Percentiles rank a stretch among this genome's conserved stretches.
phyloP scores from a whole-genome alignment of 2,329 filamentous ascomycete genomes.

The Ascochyta rabiei region DNA sequence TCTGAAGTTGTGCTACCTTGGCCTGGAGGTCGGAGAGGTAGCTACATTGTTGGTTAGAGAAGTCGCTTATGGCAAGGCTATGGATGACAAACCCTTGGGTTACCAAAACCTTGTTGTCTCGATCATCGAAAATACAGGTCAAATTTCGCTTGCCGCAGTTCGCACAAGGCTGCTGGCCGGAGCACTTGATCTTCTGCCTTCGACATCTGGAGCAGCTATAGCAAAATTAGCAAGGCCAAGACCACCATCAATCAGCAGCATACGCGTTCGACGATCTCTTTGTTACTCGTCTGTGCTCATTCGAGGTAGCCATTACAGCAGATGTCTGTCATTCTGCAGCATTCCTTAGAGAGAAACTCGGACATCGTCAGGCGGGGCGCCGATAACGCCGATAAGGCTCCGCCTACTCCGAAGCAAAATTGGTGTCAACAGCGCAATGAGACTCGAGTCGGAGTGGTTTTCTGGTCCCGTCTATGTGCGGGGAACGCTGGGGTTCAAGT shows the following conservation, averaged over 20 bases:
- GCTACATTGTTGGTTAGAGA: slow-evolving; percentile 13
- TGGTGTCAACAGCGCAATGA: neutral
- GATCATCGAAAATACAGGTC: slow-evolving; percentile 37
- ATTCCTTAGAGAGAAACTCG: neutral
- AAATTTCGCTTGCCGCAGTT: slow-evolving; percentile 37
- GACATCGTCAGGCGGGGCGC: slow-evolving; percentile 4
- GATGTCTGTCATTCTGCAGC: slow-evolving; percentile 6
- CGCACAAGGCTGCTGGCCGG: slow-evolving; percentile 38
- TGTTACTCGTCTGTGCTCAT: slow-evolving; percentile 28
- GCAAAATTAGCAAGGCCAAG: neutral
- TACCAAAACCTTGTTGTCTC: slow-evolving; percentile 41
- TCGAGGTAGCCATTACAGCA: slow-evolving; percentile 27
- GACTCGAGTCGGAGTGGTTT: neutral
- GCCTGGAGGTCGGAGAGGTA: slow-evolving; percentile 36
- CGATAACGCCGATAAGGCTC: slow-evolving; percentile 11
- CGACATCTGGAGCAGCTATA: slow-evolving; percentile 37
- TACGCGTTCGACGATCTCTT: slow-evolving; percentile 37
- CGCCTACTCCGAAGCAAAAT: neutral
- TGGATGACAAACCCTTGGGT: slow-evolving; percentile 29
- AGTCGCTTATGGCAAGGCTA: neutral
- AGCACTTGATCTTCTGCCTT: slow-evolving; percentile 43
- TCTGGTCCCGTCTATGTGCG: slow-evolving; percentile 1
- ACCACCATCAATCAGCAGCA: neutral
- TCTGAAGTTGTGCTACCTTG: slow-evolving; percentile 29
- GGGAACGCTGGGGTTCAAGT: slow-evolving; percentile 2